Evolutionary conservation across 108 stramenopile species (phyloP).

Genomic region (Skeletonema costatum): DNA sequence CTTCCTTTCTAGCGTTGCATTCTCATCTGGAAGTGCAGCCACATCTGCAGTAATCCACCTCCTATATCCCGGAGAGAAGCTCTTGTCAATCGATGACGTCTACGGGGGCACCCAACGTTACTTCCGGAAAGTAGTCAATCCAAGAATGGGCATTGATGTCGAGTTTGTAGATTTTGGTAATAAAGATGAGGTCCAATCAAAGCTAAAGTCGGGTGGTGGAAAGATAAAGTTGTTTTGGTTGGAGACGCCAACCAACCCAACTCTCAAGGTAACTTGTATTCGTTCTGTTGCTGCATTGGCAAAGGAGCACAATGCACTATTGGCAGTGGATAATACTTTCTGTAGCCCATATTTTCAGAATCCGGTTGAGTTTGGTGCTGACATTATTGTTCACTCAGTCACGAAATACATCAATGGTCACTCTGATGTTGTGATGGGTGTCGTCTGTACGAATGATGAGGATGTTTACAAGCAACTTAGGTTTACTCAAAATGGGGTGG

Average conservation of each 20-base stretch:
- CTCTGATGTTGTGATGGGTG: constrained; percentile 80
- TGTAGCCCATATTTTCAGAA: constrained; percentile 90
- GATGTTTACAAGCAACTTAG: constrained; percentile 66
- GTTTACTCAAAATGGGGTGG: constrained; percentile 90
- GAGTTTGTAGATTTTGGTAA: constrained; percentile 54
- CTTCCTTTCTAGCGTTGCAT: constrained; percentile 51
- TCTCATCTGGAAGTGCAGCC: constrained; percentile 90
- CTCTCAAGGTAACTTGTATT: constrained; percentile 83
- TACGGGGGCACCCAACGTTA: constrained; percentile 87
- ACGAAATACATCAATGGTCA: constrained; percentile 91
- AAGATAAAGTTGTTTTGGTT: constrained; percentile 85
- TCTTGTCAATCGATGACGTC: constrained; percentile 80
- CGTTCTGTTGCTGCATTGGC: constrained; percentile 59
- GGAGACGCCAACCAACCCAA: constrained; percentile 94
- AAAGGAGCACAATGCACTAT: constrained; percentile 39
- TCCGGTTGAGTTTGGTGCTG: constrained; percentile 82
- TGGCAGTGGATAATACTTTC: constrained; percentile 96
- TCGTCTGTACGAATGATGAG: constrained; percentile 72
- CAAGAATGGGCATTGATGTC: constrained; percentile 50
- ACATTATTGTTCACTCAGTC: constrained; percentile 78
- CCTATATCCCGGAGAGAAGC: constrained; percentile 66
- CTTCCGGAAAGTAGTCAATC: constrained; percentile 64
- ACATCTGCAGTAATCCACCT: constrained; percentile 82
- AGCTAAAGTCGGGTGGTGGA: constrained; percentile 17
- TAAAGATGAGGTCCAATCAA: constrained; percentile 14